Evolutionary conservation across 768 basidiomycete species (phyloP), one percentile per base, ranked within the genome.

Genomic region (Lentinula lateritia): DNA sequence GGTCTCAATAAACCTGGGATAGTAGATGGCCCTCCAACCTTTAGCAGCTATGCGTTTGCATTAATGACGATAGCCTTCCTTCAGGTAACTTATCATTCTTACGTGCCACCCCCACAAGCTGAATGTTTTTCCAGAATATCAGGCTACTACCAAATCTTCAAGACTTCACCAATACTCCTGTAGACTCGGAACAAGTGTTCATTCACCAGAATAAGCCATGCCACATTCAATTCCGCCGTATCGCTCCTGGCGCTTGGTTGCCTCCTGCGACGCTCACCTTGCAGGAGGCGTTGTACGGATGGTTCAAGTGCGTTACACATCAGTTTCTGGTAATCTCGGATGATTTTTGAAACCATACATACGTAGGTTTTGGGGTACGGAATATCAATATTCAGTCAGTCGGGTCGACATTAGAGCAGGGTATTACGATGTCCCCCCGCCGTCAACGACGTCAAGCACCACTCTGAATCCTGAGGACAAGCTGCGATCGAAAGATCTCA

Each of bases 11-110:
- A 70, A 16, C 80, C 86, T 0, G 68, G 74, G 16, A 65, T 67
- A 0, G 35, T 28, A 5, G 45, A 50, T 28, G 34, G 64, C 2
- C 64, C 72, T 1, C 55, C 65, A 3, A 80, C 80, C 2, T 86
- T 88, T 66, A 87, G 82, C 62, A 88, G 85, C 63, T 89, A 88
- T 69, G 76, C 85, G 1, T 68, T 86, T 23, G 73, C 79, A 9
- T 67, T 89, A 65, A 87, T 89, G 86, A 80, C 81, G 0, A 78
- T 89, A 42, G 81, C 74, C 0, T 81, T 81, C 62, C 68, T 87
- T 3, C 88, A 89, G 74, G 86, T 84, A 71, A 68, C 39, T 5
- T 39, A 50, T n/a, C 3, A 16, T 9, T 5, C 2, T 38, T n/a
- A 6, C 23, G 28, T 39, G 52, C 38, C 6, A 38, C 20, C 8